Evolutionary conservation across 768 basidiomycete genomes (phyloP), one percentile per base, ranked within the genome.

Genomic region (Lactarius indigo): DNA sequence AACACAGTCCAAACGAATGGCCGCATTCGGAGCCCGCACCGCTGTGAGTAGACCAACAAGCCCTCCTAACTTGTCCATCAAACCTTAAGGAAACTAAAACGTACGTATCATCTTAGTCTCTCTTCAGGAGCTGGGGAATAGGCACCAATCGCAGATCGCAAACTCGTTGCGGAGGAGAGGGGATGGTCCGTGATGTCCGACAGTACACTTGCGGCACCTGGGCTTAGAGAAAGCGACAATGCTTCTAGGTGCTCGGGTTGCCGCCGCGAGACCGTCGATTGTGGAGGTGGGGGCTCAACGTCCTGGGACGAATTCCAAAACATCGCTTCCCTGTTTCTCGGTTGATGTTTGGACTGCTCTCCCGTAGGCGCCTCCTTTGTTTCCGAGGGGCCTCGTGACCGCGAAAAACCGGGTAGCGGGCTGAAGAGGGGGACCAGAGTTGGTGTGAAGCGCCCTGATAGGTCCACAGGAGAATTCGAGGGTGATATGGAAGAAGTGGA

Each of bases 401-500:
- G n/a, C 12, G 47, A 47, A 20, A 47, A 47, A 23, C n/a, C 23
- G 12, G 47, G 20, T 13, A 23, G n/a, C 10, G 47, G 47, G 47
- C 47, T 47, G 23, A 23, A 47, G n/a, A 47, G n/a, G 12, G 47
- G 47, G 47, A 12, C n/a, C 47, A 47, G 28, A 5, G 41, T 28
- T 17, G 39, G 17, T 17, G 37, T 26, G 20, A 42, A 30, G 15
- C 20, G 0, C 30, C 33, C 18, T 4, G 31, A 37, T 37, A 55
- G 26, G 50, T 67, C 66, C 13, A 10, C 26, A 12, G 41, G 23
- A 6, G 30, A 23, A 17, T 55, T 28, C 7, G 50, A 35, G 9
- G 66, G 61, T 20, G 62, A 67, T 66, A 47, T 52, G 7, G 61
- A 52, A 41, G 65, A 44, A 26, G 44, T 58, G 57, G 42, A 52